A percentile compares a stretch with the other conserved stretches of the same genome.
These are phyloP conservation scores for Strigomonas oncopelti DNA, from an alignment of 208 protist species.

Conservation along the genomic window DNA sequence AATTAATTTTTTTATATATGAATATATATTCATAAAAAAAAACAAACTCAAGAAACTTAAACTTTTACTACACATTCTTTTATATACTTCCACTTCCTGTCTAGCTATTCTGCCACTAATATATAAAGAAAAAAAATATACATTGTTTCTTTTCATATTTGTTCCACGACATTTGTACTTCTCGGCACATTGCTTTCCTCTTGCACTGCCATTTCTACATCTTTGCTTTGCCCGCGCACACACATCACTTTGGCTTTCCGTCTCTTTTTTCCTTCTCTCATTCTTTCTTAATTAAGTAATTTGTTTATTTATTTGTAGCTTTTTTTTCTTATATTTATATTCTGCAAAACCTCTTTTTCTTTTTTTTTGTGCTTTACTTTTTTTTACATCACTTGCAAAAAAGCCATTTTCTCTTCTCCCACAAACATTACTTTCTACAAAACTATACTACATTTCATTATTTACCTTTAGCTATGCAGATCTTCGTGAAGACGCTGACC, in stretches of 20 bases:
- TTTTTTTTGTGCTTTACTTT: neutral
- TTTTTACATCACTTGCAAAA: neutral
- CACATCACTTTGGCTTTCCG: neutral
- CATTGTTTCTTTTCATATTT: neutral
- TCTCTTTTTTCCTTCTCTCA: neutral
- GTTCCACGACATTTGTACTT: no score
- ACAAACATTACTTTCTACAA: neutral
- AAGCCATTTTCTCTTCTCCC: neutral
- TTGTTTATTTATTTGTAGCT: neutral
- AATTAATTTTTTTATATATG: no score
- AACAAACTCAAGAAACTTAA: no score
- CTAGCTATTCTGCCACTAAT: neutral
- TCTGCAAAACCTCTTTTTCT: neutral
- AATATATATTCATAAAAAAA: no score
- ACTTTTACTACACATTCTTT: no score
- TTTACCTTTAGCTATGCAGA: constrained; percentile 82
- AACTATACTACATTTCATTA: neutral
- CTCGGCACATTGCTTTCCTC: no score
- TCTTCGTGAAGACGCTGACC: constrained; percentile 96
- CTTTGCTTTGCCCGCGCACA: neutral
- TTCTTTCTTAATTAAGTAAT: neutral
- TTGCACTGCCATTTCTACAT: neutral
- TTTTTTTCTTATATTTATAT: neutral
- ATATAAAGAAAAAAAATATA: constrained; percentile 1
- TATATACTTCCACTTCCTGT: neutral